A percentile compares a stretch with the other conserved stretches of the same genome.
phyloP scores from a whole-genome alignment of 1,284 basidiomycete species.

The Volvariella surrecta region DNA sequence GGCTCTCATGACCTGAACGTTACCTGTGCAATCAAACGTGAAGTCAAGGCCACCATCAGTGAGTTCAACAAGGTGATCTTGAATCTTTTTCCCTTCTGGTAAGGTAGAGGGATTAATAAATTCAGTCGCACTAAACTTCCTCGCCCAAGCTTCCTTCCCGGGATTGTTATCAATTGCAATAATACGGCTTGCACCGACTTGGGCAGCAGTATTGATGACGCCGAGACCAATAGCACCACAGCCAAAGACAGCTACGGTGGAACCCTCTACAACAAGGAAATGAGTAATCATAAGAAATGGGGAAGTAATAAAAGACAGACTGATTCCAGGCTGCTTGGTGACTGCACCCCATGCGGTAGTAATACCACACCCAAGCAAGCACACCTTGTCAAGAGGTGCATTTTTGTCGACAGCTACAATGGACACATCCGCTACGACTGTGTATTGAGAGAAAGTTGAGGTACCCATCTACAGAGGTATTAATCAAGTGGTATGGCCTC shows the following conservation, averaged over 20 bases:
- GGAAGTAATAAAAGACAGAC: constrained; percentile 32
- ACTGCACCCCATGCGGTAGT: constrained; percentile 96
- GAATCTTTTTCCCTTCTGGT: constrained; percentile 73
- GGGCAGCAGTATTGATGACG: constrained; percentile 76
- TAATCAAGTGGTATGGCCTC: constrained; percentile 5
- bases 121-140: constrained; percentile 94
- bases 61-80: constrained; percentile 85
- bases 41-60: constrained; percentile 98
- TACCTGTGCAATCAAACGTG: constrained; percentile 96
- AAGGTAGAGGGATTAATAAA: constrained; percentile 85
- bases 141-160: constrained; percentile 81
- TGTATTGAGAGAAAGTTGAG: constrained; percentile 98
- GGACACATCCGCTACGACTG: constrained; percentile 95
- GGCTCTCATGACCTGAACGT: constrained; percentile 91
- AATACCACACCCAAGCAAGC: constrained; percentile 92
- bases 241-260: constrained; percentile 91
- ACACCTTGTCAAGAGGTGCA: constrained; percentile 91
- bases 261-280: constrained; percentile 47
- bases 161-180: constrained; percentile 93
- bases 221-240: constrained; percentile 96
- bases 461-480: constrained; percentile 77
- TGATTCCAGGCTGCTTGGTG: constrained; percentile 70
- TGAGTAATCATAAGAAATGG: constrained; percentile 1
- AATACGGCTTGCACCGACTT: constrained; percentile 78
- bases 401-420: constrained; percentile 84